Base-by-base conservation (phyloP, 2,329 filamentous ascomycete genomes). In the Epichloe baconii region DNA sequence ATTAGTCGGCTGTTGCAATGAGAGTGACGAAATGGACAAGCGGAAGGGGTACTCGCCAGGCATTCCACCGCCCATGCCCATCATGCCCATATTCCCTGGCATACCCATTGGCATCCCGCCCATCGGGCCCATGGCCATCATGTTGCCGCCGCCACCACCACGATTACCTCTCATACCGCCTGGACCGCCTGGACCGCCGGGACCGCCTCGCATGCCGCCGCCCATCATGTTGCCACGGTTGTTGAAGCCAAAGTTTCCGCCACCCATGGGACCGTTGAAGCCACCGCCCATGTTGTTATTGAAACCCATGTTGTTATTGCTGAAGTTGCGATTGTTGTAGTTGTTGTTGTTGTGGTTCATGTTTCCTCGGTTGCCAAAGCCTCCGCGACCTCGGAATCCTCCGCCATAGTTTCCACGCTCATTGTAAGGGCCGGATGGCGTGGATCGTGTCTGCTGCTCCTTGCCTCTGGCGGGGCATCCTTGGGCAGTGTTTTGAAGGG, bases 401-500 rank as follows among this genome's bases (percentile, higher is more conserved):
- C 72, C 78, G 35, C 72, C 71, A 53, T 66, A 72, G 66, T 61
- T 67, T 59, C 64, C 61, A 54, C 71, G 62, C 52, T 58, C 71
- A 48, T 75, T 76, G 64, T 76, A 79, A 50, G 68, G 66, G 44
- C 73, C 70, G 46, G 74, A 63, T 35, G 71, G 66, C 51, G 72
- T 66, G 34, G 80, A 75, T 49, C 80, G 80, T 53, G 79, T 73
- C 43, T 74, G 71, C 42, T 83, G 71, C 43, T 83, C 79, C 62
- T 88, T 83, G 38, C 76, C 83, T 36, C 48, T 23, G 3, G 66
- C 57, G 0, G 87, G 0, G 85, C 84, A 64, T 95, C 90, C 70
- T 95, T 95, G 17, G 89, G 90, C 4, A 94, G 71, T 0, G 89
- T 96, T 57, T 86, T 84, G 78, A 95, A 97, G 0, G 90, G 89